Conservation (phyloP, 2,329 filamentous ascomycete genomes). For the Neurospora sp. region DNA sequence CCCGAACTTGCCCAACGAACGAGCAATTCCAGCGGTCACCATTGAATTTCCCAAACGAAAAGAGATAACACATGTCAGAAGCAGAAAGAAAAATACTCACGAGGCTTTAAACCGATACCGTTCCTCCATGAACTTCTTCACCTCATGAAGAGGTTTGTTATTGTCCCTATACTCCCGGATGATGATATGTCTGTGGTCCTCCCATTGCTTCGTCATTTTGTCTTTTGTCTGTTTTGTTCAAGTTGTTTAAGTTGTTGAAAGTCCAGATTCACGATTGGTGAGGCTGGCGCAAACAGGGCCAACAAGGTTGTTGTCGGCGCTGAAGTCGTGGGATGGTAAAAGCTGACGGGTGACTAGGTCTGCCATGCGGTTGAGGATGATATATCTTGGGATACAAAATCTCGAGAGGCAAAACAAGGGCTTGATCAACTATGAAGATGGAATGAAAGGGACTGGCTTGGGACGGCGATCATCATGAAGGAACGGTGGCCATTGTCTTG, state of each 20-base stretch:
- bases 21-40: background rate
- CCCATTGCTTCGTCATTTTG: constrained; percentile 36
- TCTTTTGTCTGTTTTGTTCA: background rate
- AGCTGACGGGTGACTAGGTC: background rate
- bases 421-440: background rate
- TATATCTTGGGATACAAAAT: background rate
- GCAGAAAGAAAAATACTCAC: constrained; percentile 19
- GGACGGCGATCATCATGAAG: background rate
- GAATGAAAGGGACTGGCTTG: background rate
- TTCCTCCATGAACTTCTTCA: constrained; percentile 29
- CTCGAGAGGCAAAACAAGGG: background rate
- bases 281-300: background rate
- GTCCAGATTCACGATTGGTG: background rate
- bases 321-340: background rate
- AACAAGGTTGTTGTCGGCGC: background rate
- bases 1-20: background rate
- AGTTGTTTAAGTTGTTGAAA: background rate
- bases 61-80: background rate
- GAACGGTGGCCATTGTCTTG: background rate
- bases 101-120: constrained; percentile 32
- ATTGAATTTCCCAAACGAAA: background rate
- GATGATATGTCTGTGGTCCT: constrained; percentile 26
- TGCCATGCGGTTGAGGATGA: background rate
- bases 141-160: constrained; percentile 29
- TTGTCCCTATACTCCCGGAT: constrained; percentile 30